A percentile compares a stretch with the other conserved stretches of the same genome.
phyloP scores from a whole-genome alignment of 768 basidiomycete species.

The Boletellus emodensis region DNA sequence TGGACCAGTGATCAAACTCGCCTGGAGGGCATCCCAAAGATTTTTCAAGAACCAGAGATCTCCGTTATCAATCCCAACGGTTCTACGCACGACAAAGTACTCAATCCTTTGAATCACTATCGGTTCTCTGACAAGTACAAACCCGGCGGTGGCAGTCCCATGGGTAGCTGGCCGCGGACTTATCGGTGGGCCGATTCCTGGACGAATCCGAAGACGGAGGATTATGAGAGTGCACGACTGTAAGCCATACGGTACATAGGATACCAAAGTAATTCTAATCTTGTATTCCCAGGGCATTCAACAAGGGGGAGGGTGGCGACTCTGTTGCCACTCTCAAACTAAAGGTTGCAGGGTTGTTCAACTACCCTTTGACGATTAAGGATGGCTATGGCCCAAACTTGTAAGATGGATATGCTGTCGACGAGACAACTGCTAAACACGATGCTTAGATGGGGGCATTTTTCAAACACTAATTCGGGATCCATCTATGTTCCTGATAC shows the following conservation, averaged over 20 bases:
- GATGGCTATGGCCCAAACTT: slow-evolving; percentile 15
- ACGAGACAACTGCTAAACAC: too few species aligned
- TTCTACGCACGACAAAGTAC: too few species aligned
- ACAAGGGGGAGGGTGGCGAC: neutral
- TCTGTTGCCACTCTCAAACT: slow-evolving; percentile 15
- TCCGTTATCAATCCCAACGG: neutral
- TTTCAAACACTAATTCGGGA: too few species aligned
- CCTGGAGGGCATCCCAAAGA: neutral
- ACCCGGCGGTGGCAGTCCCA: neutral
- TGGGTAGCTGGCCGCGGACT: slow-evolving; percentile 2
- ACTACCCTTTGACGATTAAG: slow-evolving; percentile 9
- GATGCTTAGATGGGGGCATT: too few species aligned
- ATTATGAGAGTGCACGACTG: slow-evolving; percentile 10
- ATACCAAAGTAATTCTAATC: neutral
- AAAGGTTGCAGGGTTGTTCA: slow-evolving; percentile 13
- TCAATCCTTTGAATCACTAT: neutral
- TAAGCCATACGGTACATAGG: neutral
- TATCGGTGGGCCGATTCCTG: slow-evolving; percentile 10
- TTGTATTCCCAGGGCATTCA: slow-evolving; percentile 1
- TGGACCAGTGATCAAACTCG: neutral
- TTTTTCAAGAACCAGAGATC: neutral
- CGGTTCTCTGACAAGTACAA: neutral
- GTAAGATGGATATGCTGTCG: neutral
- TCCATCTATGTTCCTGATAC: too few species aligned
- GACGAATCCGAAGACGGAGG: slow-evolving; percentile 4